Base-by-base conservation (phyloP, 306 rosid genomes). In the Parietaria judaica region DNA sequence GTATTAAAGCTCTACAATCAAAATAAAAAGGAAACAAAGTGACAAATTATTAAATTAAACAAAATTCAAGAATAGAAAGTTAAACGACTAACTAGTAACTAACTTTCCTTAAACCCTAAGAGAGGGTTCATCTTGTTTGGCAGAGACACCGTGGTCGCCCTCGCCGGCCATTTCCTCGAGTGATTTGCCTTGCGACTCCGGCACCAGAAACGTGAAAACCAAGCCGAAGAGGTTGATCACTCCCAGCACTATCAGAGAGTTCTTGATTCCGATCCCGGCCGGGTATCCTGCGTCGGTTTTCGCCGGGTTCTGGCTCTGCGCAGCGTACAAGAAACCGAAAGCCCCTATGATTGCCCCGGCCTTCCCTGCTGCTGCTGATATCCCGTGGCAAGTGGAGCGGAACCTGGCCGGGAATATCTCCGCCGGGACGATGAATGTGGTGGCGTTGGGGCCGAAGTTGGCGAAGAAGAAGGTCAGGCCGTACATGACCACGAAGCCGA, bases 371-470 rank as follows among this genome's bases (percentile, higher is more conserved):
- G 89, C 89, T 0, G 87, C 87, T 0, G 94, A 86, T 39, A 83
- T 76, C 6, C 94, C 78, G 14, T 84, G 92, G 31, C 92, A 87
- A 0, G 92, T 84, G 1, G 87, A 84, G 39, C 89, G 81, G 7
- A 82, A 66, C 52, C 89, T 60, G 0, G 86, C 84, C 0, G 88
- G 84, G 31, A 85, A 85, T 5, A 85, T 66, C 74, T 84, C 89
- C 0, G 87, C 87, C 0, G 87, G 89, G 4, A 87, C 83, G 50
- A 87, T 68, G 55, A 84, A 87, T 14, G 87, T 87, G 6, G 92
- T 84, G 51, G 76, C 65, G 59, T 87, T 84, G 8, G 95, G 92
- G 37, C 95, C 95, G 66, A 87, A 84, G 58, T 84, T 87, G n/a
- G 92, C 87, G 58, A 87, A 87, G 74, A 87, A 84, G 60, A 87